Evolutionary conservation across 2,329 filamentous ascomycete genomes (phyloP).

Genomic region (Fusarium sp.): DNA sequence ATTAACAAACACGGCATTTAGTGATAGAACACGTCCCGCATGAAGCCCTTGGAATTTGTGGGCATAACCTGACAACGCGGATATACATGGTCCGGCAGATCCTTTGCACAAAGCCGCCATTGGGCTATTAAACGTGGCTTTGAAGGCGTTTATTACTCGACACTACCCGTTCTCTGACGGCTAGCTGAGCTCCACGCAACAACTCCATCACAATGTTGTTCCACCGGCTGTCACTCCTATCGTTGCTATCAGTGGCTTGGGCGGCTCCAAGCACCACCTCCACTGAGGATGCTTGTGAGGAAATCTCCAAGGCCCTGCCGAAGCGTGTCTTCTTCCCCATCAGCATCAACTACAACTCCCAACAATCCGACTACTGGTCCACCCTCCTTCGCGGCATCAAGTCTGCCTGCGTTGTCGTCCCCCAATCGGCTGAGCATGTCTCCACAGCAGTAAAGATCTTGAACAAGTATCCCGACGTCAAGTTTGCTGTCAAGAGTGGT

Average conservation of each 20-base stretch:
- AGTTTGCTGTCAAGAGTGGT: constrained; percentile 20
- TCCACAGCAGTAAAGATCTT: constrained; percentile 12
- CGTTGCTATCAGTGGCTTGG: neutral
- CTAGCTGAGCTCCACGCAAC: neutral
- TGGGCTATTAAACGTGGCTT: neutral
- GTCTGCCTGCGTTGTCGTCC: constrained; percentile 8
- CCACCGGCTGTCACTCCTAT: neutral
- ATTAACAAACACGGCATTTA: neutral
- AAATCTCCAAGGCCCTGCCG: constrained; percentile 4
- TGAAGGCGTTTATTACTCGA: neutral
- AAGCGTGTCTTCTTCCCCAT: neutral
- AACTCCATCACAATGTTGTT: neutral
- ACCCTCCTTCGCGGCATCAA: constrained; percentile 6
- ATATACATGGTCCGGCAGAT: neutral
- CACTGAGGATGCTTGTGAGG: constrained; percentile 7
- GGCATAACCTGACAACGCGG: neutral
- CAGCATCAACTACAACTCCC: neutral
- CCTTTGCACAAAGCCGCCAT: neutral
- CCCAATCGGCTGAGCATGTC: constrained; percentile 10
- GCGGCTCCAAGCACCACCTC: neutral
- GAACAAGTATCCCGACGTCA: constrained; percentile 24
- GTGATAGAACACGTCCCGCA: neutral
- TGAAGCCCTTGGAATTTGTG: neutral
- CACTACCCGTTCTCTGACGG: neutral
- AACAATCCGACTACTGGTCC: constrained; percentile 7